Evolutionary conservation across 139 green algal genomes (phyloP).

Genomic region (Chara braunii): DNA sequence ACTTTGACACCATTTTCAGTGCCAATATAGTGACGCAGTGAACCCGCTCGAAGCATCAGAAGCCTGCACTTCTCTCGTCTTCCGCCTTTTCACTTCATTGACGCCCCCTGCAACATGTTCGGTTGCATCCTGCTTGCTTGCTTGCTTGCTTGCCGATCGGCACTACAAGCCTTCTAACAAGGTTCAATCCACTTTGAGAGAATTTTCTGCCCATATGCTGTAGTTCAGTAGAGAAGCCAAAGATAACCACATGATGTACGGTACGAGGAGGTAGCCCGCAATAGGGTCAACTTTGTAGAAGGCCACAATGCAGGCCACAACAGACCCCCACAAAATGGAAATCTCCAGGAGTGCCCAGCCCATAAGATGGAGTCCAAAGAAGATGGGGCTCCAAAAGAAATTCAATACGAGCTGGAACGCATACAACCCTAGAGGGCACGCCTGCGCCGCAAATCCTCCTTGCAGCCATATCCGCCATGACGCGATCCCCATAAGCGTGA

Average conservation of each 20-base stretch:
- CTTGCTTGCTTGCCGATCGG: too few relatives aligned
- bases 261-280: conserved; percentile 3
- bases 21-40: too few relatives aligned
- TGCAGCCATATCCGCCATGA: conserved; percentile 32
- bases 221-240: too few relatives aligned
- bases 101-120: too few relatives aligned
- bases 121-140: too few relatives aligned
- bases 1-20: too few relatives aligned
- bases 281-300: conserved; percentile 12
- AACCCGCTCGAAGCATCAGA: too few relatives aligned
- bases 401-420: conserved; percentile 32
- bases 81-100: too few relatives aligned
- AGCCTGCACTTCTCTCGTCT: too few relatives aligned
- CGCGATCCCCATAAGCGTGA: conserved; percentile 32
- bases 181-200: too few relatives aligned
- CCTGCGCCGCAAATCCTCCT: conserved; percentile 10
- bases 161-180: too few relatives aligned
- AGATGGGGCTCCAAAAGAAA: conserved; percentile 35
- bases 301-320: conserved; percentile 11
- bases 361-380: conserved; percentile 33
- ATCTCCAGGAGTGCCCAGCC: conserved; percentile 27
- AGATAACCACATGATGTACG: conserved; percentile 38
- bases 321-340: conserved; percentile 17
- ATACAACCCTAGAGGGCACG: neutral
- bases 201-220: too few relatives aligned